Evolutionary conservation across 768 basidiomycete genomes (phyloP).

Genomic region (Tylopilus sp.): DNA sequence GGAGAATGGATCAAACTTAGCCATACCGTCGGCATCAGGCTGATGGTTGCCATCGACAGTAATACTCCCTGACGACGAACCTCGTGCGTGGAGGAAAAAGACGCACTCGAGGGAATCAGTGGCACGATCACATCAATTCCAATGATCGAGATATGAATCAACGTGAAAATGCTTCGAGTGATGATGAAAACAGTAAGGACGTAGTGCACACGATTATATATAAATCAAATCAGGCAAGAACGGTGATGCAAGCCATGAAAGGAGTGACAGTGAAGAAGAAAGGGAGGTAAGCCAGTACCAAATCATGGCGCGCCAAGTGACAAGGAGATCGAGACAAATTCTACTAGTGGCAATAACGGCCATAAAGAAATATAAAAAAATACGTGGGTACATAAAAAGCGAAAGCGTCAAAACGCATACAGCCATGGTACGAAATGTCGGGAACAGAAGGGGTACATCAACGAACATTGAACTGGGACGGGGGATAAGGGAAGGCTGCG

Average conservation of each 20-base stretch:
- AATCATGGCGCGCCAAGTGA: conserved; percentile 10
- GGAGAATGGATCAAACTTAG: background rate
- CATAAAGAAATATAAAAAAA: conserved; percentile 7
- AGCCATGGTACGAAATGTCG: background rate
- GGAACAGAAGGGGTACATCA: background rate
- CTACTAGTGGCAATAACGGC: conserved; percentile 1
- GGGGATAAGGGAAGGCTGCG: conserved; percentile 31
- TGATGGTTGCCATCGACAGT: background rate
- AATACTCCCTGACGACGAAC: too few relatives aligned
- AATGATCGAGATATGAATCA: background rate
- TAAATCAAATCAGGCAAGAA: background rate
- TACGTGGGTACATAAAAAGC: conserved; percentile 13
- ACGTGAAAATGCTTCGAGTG: background rate
- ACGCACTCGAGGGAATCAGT: too few relatives aligned
- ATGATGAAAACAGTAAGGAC: conserved; percentile 1
- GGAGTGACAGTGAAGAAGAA: conserved; percentile 9
- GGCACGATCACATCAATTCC: background rate
- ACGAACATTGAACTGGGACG: conserved; percentile 11
- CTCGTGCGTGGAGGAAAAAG: too few relatives aligned
- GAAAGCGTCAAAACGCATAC: conserved; percentile 13
- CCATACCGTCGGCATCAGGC: background rate
- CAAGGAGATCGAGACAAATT: conserved; percentile 5
- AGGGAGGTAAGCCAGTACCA: conserved; percentile 13
- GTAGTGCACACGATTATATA: conserved; percentile 10
- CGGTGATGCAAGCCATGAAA: conserved; percentile 9